Percentiles rank a stretch among this genome's conserved stretches.
phyloP scores from a whole-genome alignment of 2,329 filamentous ascomycete species.

The Fusarium scirpi region DNA sequence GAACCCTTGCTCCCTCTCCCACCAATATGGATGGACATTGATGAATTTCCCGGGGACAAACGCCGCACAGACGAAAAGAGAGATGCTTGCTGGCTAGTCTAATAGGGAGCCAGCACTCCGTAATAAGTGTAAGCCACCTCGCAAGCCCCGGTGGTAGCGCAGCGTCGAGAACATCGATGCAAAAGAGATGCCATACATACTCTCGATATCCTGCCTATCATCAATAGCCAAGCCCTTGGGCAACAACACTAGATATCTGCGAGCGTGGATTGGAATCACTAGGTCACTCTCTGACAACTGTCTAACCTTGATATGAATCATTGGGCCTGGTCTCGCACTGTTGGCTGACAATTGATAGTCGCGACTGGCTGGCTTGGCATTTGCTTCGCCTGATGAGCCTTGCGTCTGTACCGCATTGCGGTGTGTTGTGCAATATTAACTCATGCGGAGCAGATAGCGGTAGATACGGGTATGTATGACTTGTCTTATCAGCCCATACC shows the following conservation, averaged over 20 bases:
- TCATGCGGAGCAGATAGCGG: constrained; percentile 25
- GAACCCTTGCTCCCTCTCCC: constrained; percentile 14
- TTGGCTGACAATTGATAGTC: constrained; percentile 27
- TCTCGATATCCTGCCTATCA: background rate
- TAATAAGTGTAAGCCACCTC: constrained; percentile 26
- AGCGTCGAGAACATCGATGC: constrained; percentile 7
- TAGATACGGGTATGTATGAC: constrained; percentile 3
- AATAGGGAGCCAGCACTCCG: background rate
- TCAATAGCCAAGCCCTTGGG: background rate
- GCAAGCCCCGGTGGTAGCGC: constrained; percentile 19
- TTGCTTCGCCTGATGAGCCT: constrained; percentile 21
- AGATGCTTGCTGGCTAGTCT: background rate
- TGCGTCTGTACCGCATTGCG: constrained; percentile 20
- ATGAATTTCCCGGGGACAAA: constrained; percentile 6
- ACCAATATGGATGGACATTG: constrained; percentile 22
- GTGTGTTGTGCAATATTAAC: constrained; percentile 34
- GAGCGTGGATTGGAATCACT: constrained; percentile 12
- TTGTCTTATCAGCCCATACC: constrained; percentile 37
- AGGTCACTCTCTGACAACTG: background rate
- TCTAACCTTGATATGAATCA: constrained; percentile 12
- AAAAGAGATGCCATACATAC: background rate
- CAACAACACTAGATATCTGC: constrained; percentile 13
- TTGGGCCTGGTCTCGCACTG: constrained; percentile 15
- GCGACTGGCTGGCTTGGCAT: constrained; percentile 28
- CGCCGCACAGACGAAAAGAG: constrained; percentile 1